These are phyloP conservation scores for Misopates orontium DNA, from an alignment of 257 asterid species.

Conservation along the genomic window DNA sequence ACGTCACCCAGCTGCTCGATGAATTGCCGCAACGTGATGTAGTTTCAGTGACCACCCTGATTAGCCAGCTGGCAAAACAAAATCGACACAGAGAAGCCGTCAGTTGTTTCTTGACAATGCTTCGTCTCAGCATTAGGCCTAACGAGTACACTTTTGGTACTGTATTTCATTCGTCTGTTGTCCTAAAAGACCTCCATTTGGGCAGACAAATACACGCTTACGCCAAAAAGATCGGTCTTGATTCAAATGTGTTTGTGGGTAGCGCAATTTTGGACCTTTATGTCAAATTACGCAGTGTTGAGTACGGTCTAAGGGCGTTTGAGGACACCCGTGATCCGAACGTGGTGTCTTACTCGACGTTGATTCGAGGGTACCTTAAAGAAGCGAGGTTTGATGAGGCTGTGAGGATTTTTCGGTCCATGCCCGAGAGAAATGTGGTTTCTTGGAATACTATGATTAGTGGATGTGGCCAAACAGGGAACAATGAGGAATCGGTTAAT, in stretches of 20 bases:
- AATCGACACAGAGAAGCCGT: constrained; percentile 56
- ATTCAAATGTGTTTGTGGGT: constrained; percentile 67
- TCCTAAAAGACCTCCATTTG: constrained; percentile 44
- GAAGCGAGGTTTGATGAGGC: constrained; percentile 64
- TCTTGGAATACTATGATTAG: constrained; percentile 85
- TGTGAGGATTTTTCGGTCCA: constrained; percentile 35
- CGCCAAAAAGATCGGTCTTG: constrained; percentile 44
- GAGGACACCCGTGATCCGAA: constrained; percentile 56
- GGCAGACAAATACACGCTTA: constrained; percentile 67
- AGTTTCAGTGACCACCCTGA: constrained; percentile 51
- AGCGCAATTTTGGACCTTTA: constrained; percentile 67
- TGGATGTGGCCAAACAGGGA: constrained; percentile 70
- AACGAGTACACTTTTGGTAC: constrained; percentile 75
- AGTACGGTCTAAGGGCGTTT: constrained; percentile 51
- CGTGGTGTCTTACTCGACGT: constrained; percentile 69
- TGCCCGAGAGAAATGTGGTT: constrained; percentile 70
- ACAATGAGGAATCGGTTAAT: constrained; percentile 70
- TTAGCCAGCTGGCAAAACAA: constrained; percentile 49
- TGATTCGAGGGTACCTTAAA: constrained; percentile 62
- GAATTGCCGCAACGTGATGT: constrained; percentile 56
- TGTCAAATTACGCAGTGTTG: constrained; percentile 48
- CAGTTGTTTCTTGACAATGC: constrained; percentile 49
- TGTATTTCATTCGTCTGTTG: constrained; percentile 54
- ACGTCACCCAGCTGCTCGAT: constrained; percentile 51
- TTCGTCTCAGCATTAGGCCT: constrained; percentile 46